Evolutionary conservation across 2,329 filamentous ascomycete genomes (phyloP), one percentile per base, ranked within the genome.

Genomic region (Fusarium sp.): DNA sequence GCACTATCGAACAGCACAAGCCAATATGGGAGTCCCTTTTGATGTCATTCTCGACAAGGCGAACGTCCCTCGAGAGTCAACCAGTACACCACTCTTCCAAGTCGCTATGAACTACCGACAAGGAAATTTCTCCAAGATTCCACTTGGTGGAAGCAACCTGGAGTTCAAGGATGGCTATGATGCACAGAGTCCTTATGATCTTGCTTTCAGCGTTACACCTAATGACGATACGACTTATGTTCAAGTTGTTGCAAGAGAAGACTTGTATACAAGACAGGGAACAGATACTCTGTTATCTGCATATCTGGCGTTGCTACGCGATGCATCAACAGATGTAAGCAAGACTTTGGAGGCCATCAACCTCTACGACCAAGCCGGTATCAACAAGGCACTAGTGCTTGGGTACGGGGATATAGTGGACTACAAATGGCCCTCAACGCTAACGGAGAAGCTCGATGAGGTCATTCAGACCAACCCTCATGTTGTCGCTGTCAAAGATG

Each of bases 91-190:
- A 15, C 22, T 62, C 9, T 62, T 62, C 18, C 59, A 62, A 24
- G 31, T 62, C 2, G 59, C 59, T 22, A 56, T 62, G 39, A 62
- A 62, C 24, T 57, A 56, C 5, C 24, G 59, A 6, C 59, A 62
- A 26, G 59, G 59, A 6, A 62, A 57, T 17, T 62, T 62, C 49
- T 56, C 59, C 7, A 39, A 45, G 11, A 44, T 57, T 17, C 39
- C 59, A 0, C 49, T 62, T 7, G 59, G 59, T 11, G 59, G 49
- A 28, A 56, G 49, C 1, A 24, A 8, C 1, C 33, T 57, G 4
- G 39, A 62, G 17, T 55, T 56, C 22, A 24, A 45, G 33, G 39
- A 57, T 7, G 59, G 59, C 0, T 33, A 33, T 7, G 59, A 62
- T 45, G 49, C 49, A 3, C 59, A 62, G 17, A 62, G 59, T 4